Base-by-base conservation (phyloP, 371 early-diverging fungal species). In the Mortierella sp. region DNA sequence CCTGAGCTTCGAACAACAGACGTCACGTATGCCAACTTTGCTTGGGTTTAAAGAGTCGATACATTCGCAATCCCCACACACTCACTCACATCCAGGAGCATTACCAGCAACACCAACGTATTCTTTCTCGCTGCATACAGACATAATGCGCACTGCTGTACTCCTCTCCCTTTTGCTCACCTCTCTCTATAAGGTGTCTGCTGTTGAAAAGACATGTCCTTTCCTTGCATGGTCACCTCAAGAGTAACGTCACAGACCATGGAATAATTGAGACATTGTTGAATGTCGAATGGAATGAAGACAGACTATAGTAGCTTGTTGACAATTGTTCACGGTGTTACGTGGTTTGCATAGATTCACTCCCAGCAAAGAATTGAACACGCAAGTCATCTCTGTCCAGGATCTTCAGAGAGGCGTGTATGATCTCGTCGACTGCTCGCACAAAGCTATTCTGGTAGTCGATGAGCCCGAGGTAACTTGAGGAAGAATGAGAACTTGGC, bases 191-290 rank as follows among this genome's bases (percentile, higher is more conserved):
- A 63, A 72, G 70, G 81, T 80, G n/a, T 71, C 81, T 14, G 81
- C 75, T n/a, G 47, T 75, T 40, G 81, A 80, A 61, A 71, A 72
- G 51, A 75, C 81, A 6, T 37, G 72, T 5, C 81, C 81, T 1
- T 80, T 80, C 72, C 64, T 80, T 16, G 81, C 81, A 26, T 80
- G 75, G 72, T 80, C 81, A 8, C 75, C 81, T n/a, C 72, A 72
- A 58, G 69, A 68, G 81, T 80, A 80, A 67, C 22, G 58, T 65
- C 54, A 37, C n/a, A 57, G 20, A 59, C 22, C 45, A 51, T 52
- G 16, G 20, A 60, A 30, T 6, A 22, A 52, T 14, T 12, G 8
- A 52, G 24, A 10, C 24, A 14, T 52, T 52, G 52, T 52, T 20
- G 11, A 54, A 28, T 26, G 26, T 26, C 54, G n/a, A 22, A 26